Base-by-base conservation (phyloP, 2,329 filamentous ascomycete genomes). In the Pyricularia grisea region DNA sequence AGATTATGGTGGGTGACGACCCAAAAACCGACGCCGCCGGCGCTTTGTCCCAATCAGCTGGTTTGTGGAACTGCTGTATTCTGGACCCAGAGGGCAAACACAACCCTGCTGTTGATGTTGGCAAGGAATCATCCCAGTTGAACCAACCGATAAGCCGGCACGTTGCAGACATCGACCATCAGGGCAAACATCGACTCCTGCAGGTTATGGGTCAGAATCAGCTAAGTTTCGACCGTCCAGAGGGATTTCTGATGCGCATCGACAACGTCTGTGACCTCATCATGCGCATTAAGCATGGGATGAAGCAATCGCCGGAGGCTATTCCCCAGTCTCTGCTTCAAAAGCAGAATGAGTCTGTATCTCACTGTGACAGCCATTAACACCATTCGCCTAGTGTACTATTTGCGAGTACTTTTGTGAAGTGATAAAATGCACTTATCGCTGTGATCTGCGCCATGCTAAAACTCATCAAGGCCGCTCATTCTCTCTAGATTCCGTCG, bases 1-100 rank as follows among this genome's bases (percentile, higher is more conserved):
- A 67, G 11, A 67, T 67, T 14, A 42, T 67, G 33, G 36, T 67
- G 23, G 65, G 65, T 23, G 65, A 67, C 65, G 65, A 67, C 36
- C 50, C 17, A n/a, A 67, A 67, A 36, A 67, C 36, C 23, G 65
- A 67, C 23, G 65, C 36, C 23, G 65, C 25, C 10, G 65, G 65
- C 33, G 33, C 65, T 5, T 20, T 67, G 65, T 63, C 60, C 27
- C 27, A 2, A 14, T 27, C 60, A 4, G 25, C 60, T 63, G 60
- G 60, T 12, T 20, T 63, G 1, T 63, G 60, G 60, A 63, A 63
- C 9, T 63, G 60, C 60, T 63, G 25, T 28, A 28, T 63, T 20
- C 60, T 63, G 23, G 60, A 63, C 27, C 60, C 60, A 20, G 60
- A 63, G 12, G 60, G 60, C 10, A 27, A 63, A 14, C 60, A 63